These are phyloP conservation scores for Fusarium hostae DNA, from an alignment of 2,329 filamentous ascomycete genomes.

Conservation along the genomic window DNA sequence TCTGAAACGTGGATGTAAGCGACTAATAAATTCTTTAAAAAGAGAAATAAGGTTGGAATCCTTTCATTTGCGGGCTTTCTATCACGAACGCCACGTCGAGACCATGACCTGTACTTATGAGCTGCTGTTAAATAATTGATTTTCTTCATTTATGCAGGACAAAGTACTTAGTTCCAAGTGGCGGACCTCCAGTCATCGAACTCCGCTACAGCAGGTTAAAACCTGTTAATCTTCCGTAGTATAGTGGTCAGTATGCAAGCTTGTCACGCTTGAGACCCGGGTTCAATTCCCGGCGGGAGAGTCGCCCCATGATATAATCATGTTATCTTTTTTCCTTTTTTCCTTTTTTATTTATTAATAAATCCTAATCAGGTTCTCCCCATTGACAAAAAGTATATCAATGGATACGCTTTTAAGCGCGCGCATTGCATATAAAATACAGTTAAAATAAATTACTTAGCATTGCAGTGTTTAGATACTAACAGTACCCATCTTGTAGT, in stretches of 20 bases:
- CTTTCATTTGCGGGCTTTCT: accelerated
- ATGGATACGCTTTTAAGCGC: too few relatives aligned
- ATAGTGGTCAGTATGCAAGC: constrained; percentile 2
- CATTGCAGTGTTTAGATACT: too few relatives aligned
- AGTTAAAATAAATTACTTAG: too few relatives aligned
- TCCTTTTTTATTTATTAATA: accelerated
- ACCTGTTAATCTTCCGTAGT: constrained; percentile 8
- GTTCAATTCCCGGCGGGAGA: constrained; percentile 5
- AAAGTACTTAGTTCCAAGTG: accelerated
- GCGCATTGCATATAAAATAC: too few relatives aligned
- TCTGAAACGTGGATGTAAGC: accelerated
- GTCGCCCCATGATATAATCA: not conserved
- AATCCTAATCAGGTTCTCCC: too few relatives aligned
- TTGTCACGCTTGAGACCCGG: constrained; percentile 1
- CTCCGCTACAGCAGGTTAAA: not conserved
- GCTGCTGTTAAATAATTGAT: accelerated
- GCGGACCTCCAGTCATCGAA: accelerated
- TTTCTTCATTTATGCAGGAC: accelerated
- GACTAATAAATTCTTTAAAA: too few relatives aligned
- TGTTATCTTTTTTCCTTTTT: not conserved
- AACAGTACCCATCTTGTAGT: too few relatives aligned
- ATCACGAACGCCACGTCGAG: too few relatives aligned
- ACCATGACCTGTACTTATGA: accelerated
- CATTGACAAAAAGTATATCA: too few relatives aligned
- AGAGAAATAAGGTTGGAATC: accelerated